Evolutionary conservation across 306 rosid species (phyloP), one percentile per base, ranked within the genome.

Genomic region (Citrullus amarus): DNA sequence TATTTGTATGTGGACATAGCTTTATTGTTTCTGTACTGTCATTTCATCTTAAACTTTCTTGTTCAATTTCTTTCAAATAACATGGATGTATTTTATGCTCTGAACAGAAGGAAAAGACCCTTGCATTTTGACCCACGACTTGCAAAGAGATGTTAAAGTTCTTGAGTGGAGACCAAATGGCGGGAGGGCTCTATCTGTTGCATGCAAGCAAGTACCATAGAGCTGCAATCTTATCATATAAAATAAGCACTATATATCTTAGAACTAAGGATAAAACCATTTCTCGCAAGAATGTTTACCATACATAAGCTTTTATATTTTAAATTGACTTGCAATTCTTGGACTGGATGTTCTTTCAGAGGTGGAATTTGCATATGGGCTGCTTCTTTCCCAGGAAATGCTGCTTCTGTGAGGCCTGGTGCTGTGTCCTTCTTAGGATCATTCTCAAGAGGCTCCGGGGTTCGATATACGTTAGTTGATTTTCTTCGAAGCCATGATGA

Each of bases 131-230:
- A 77, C 82, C 38, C 90, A 84, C 11, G 98, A 94, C 78, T 86
- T 86, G 15, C 98, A 92, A 80, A 85, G 88, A 80, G 91, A 87
- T 76, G 91, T 92, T 75, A 86, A 79, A 81, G 90, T 88, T 54
- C 89, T 94, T 11, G 97, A 94, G 85, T 94, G 98, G 98, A 90
- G 98, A 85, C 97, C 96, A 50, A 90, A 89, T 75, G 91, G 93
- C 17, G 96, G 98, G 74, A 85, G 94, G 85, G 86, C 86, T 85
- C 85, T 92, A 38, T 82, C 96, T 14, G 86, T 92, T 65, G 95
- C 93, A 79, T 89, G 98, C 96, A 94, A 91, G 98, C 88, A 88
- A 88, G 97, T 84, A 81, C 61, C 85, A 63, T 78, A 80, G 28
- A 67, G 65, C 70, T 80, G 56, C 34, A 57, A 57, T 84, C 53